These are phyloP conservation scores for Ilex aquifolium DNA, from an alignment of 257 asterid species.

Conservation along the genomic window DNA sequence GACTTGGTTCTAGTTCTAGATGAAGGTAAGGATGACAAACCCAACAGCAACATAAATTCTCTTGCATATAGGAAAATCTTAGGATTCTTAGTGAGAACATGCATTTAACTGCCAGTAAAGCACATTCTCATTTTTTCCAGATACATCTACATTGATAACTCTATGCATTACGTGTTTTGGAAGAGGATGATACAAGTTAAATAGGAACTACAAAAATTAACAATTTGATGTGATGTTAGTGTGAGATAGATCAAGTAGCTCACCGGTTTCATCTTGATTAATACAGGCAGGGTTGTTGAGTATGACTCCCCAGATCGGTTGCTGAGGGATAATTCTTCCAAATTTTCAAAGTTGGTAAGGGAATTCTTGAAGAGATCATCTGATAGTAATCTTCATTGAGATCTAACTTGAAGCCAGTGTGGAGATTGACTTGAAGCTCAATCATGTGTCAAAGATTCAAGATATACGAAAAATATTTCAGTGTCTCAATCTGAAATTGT, in stretches of 20 bases:
- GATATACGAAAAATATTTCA: too few species aligned
- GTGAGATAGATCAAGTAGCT: background rate
- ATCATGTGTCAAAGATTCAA: too few species aligned
- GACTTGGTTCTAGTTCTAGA: conserved; percentile 76
- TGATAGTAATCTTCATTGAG: background rate
- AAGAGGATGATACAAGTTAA: background rate
- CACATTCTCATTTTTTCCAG: background rate
- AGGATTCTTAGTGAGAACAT: background rate
- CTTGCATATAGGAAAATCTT: background rate
- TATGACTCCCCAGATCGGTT: conserved; percentile 57
- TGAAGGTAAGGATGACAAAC: conserved; percentile 40
- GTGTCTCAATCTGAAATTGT: too few species aligned
- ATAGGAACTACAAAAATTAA: background rate
- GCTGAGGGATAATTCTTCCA: conserved; percentile 42
- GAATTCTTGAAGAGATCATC: conserved; percentile 65
- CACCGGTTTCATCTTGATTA: conserved; percentile 3
- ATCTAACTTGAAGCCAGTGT: background rate
- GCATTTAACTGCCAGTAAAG: background rate
- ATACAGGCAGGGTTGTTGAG: conserved; percentile 62
- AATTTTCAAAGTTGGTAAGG: conserved; percentile 62
- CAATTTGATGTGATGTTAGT: too few species aligned
- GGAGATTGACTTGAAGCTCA: too few species aligned
- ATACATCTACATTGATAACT: too few species aligned
- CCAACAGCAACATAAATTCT: background rate
- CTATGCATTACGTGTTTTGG: background rate